Evolutionary conservation across 768 basidiomycete genomes (phyloP), one percentile per base, ranked within the genome.

Genomic region (Leccinum olivaceopallidum): DNA sequence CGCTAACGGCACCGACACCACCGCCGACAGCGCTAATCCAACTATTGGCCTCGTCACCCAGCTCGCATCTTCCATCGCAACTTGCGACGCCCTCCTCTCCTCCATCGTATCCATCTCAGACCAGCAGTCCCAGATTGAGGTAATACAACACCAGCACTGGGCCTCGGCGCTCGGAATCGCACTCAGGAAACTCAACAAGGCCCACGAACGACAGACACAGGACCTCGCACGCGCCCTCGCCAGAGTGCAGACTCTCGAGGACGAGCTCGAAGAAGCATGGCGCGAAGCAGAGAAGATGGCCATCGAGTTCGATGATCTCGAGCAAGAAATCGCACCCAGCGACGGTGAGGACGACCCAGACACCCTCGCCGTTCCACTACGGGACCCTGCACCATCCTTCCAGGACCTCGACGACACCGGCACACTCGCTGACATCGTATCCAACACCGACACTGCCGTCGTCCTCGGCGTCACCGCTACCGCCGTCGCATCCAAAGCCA

Each of bases 231-330:
- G 76, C 8, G 78, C 82, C 5, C 79, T 78, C 56, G 69, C 78
- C 12, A 77, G 79, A 39, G 80, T 89, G 24, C 74, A 73, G 26
- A 78, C 82, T 56, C 80, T 93, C 20, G 80, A 88, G 65, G 87
- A 81, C 18, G 88, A 91, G 62, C 78, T 92, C 24, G 85, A 88
- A 52, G 92, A 93, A 56, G 92, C 90, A 0, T 93, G 92, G 92
- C 80, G 80, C 52, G 85, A 87, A 60, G 92, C 90, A 3, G 87
- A 90, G 65, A 83, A 82, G 47, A 77, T 92, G 65, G 92, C 90
- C 1, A 71, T 77, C 56, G 89, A 92, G 28, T 28, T 28, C 28
- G 28, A 28, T 1, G 28, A 28, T 8, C 28, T 6, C 26, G 26
- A 26, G 28, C 28, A 61, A 4, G 69, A 63, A 16, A 64, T 66